A percentile compares a stretch with the other conserved stretches of the same genome.
Conservation (phyloP, 768 basidiomycete species). For the Hericium erinaceus region DNA sequence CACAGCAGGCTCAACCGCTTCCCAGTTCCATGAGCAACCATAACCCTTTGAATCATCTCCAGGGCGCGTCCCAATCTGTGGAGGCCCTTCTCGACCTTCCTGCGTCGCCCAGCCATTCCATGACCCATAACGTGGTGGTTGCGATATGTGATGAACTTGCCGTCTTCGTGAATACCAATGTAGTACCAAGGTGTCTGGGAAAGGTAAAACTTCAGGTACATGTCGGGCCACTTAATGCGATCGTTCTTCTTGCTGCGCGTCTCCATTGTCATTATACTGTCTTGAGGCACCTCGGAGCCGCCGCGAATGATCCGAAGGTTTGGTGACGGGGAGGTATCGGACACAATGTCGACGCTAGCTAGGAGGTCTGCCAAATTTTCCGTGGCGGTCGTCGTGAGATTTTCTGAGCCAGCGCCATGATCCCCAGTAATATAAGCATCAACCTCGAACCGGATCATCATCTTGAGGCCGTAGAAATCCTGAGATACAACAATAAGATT, state of each 20-base stretch:
- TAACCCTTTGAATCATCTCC: slow-evolving; percentile 12
- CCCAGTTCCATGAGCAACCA: slow-evolving; percentile 10
- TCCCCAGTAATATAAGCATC: not conserved
- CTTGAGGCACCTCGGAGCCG: not conserved
- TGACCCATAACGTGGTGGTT: slow-evolving; percentile 27
- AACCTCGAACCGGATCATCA: slow-evolving; percentile 31
- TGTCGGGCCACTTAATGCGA: slow-evolving; percentile 42
- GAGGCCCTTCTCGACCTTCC: slow-evolving; percentile 16
- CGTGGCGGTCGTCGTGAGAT: not conserved
- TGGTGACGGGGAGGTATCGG: not conserved
- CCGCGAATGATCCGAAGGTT: not conserved
- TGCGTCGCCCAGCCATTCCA: slow-evolving; percentile 14
- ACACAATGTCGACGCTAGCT: not conserved
- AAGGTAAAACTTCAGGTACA: slow-evolving; percentile 56
- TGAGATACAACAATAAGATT: slow-evolving; percentile 14
- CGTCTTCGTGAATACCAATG: slow-evolving; percentile 45
- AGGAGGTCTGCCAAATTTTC: not conserved
- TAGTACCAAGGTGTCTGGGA: slow-evolving; percentile 58
- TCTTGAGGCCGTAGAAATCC: slow-evolving; percentile 49
- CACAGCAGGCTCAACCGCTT: slow-evolving; percentile 11
- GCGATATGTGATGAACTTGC: slow-evolving; percentile 38
- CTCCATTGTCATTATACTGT: slow-evolving; percentile 21
- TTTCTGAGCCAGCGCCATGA: not conserved
- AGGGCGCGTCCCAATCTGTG: slow-evolving; percentile 16
- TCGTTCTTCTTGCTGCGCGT: slow-evolving; percentile 16